Conservation (phyloP, 305 asterid genomes). For the Fraxinus nigra region DNA sequence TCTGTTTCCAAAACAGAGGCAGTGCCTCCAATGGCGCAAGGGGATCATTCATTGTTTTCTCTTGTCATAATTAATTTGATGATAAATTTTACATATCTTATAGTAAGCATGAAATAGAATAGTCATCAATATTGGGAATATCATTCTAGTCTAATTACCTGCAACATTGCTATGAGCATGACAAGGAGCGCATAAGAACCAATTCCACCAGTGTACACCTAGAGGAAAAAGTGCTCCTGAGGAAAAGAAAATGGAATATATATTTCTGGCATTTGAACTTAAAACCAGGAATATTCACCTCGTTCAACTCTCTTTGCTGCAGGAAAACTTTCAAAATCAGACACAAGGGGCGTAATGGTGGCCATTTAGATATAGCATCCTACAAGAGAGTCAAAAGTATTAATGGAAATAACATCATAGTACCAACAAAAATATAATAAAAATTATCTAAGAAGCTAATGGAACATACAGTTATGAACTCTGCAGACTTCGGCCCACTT, state of each 20-base stretch:
- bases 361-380: slow-evolving; percentile 82
- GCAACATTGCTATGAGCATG: slow-evolving; percentile 88
- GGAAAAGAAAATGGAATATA: slow-evolving; percentile 18
- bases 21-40: neutral
- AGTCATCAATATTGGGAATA: neutral
- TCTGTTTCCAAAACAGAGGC: neutral
- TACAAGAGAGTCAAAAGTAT: slow-evolving; percentile 22
- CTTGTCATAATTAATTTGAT: neutral
- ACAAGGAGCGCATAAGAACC: slow-evolving; percentile 95
- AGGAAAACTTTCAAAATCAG: slow-evolving; percentile 84
- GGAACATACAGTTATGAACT: slow-evolving; percentile 66
- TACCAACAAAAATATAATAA: neutral
- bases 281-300: slow-evolving; percentile 41
- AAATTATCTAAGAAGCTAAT: neutral
- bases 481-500: slow-evolving; percentile 95
- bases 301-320: slow-evolving; percentile 95
- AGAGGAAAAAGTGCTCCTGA: slow-evolving; percentile 18
- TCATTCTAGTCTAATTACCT: slow-evolving; percentile 51
- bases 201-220: slow-evolving; percentile 98
- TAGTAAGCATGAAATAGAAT: slow-evolving; percentile 1
- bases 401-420: neutral
- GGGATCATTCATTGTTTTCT: neutral
- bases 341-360: slow-evolving; percentile 82
- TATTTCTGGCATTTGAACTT: slow-evolving; percentile 10
- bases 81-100: neutral